Conservation (phyloP, 257 asterid genomes). For the Eucommia ulmoides region DNA sequence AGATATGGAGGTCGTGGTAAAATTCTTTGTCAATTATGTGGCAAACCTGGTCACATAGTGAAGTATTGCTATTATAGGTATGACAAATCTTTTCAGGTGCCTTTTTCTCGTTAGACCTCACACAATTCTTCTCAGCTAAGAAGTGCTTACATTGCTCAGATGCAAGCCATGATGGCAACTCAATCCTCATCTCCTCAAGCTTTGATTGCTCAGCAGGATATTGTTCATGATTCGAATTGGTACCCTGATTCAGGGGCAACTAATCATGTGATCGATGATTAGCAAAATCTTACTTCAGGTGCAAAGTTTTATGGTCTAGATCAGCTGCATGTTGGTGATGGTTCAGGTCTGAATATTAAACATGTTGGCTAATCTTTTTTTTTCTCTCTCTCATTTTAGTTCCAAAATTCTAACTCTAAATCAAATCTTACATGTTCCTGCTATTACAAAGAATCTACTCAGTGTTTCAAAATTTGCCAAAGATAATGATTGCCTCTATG, state of each 20-base stretch:
- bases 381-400: neutral
- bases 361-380: too few species aligned
- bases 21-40: neutral
- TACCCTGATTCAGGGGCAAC: neutral
- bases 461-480: neutral
- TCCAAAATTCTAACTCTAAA: neutral
- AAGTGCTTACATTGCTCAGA: too few species aligned
- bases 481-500: neutral
- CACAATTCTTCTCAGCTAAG: too few species aligned
- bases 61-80: neutral
- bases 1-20: neutral
- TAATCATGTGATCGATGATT: neutral
- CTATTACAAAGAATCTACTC: neutral
- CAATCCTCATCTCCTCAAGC: neutral
- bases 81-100: neutral
- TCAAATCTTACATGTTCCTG: neutral
- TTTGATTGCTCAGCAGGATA: neutral
- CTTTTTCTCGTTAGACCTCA: too few species aligned
- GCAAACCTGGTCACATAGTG: neutral
- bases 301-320: neutral
- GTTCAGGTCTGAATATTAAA: neutral
- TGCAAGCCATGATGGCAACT: too few species aligned
- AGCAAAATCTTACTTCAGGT: neutral
- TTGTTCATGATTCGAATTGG: neutral
- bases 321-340: neutral